Evolutionary conservation across 805 yeast species (phyloP).

Genomic region (Candida chauliodis): DNA sequence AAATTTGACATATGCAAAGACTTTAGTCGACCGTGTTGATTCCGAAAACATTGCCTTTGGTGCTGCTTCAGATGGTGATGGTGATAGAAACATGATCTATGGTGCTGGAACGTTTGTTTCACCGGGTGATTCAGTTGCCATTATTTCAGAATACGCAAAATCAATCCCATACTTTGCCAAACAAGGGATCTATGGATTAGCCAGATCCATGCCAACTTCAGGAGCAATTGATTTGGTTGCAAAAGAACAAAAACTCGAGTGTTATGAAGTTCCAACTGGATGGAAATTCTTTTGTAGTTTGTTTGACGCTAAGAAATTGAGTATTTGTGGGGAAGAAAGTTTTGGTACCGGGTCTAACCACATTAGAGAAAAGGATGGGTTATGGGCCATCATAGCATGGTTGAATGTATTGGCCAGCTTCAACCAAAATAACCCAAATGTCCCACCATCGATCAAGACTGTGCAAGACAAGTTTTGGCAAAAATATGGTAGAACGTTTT

Average conservation of each 20-base stretch:
- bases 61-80: conserved; percentile 98
- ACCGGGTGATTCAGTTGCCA: conserved; percentile 98
- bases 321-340: conserved; percentile 97
- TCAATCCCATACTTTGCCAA: conserved; percentile 86
- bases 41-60: conserved; percentile 81
- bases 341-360: conserved; percentile 98
- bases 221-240: conserved; percentile 94
- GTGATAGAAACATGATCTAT: conserved; percentile 98
- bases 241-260: conserved; percentile 61
- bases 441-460: conserved; percentile 57
- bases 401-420: conserved; percentile 88
- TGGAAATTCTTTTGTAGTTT: conserved; percentile 98
- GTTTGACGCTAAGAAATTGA: conserved; percentile 87
- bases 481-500: conserved; percentile 93
- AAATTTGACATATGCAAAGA: conserved; percentile 87
- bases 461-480: conserved; percentile 87
- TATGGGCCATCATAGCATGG: conserved; percentile 98
- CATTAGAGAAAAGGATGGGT: conserved; percentile 94
- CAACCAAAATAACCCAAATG: conserved; percentile 52
- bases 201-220: conserved; percentile 97
- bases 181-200: conserved; percentile 86
- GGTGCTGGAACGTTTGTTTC: conserved; percentile 94
- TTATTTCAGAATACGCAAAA: conserved; percentile 89
- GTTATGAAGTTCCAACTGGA: conserved; percentile 97
- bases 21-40: conserved; percentile 86